Evolutionary conservation across 306 rosid genomes (phyloP).

Genomic region (Echinosophora koreensis): DNA sequence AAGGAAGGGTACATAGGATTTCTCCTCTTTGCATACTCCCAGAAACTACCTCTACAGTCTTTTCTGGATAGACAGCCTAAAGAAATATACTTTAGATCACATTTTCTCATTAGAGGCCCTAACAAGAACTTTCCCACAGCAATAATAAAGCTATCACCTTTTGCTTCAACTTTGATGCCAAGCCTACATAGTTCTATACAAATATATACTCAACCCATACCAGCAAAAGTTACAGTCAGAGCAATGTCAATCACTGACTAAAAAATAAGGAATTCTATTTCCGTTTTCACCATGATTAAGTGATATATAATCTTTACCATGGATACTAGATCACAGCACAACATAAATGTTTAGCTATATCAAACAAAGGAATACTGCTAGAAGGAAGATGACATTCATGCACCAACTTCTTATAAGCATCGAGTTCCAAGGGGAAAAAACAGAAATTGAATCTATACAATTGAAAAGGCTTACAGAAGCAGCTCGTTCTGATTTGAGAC

Average conservation of each 20-base stretch:
- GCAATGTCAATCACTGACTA: slow-evolving; percentile 27
- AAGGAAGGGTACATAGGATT: background rate
- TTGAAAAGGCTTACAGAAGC: slow-evolving; percentile 83
- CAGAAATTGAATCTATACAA: slow-evolving; percentile 35
- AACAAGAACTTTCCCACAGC: background rate
- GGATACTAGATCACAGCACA: slow-evolving; percentile 12
- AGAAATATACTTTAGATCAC: background rate
- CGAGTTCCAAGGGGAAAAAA: slow-evolving; percentile 28
- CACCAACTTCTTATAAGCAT: slow-evolving; percentile 37
- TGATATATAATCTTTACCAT: slow-evolving; percentile 8
- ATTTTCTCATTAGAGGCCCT: slow-evolving; percentile 6
- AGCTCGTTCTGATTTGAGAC: slow-evolving; percentile 91
- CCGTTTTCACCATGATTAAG: slow-evolving; percentile 20
- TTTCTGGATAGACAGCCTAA: background rate
- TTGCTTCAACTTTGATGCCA: background rate
- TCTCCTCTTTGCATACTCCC: background rate
- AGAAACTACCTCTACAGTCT: background rate
- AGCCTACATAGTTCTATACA: background rate
- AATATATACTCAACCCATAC: background rate
- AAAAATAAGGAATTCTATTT: background rate
- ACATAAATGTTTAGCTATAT: slow-evolving; percentile 25
- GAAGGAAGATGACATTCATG: slow-evolving; percentile 35
- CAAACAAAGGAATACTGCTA: background rate
- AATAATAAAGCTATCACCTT: background rate
- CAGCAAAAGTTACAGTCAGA: slow-evolving; percentile 6